Evolutionary conservation across 2,329 filamentous ascomycete species (phyloP).

Genomic region (Fusarium verticillioides): DNA sequence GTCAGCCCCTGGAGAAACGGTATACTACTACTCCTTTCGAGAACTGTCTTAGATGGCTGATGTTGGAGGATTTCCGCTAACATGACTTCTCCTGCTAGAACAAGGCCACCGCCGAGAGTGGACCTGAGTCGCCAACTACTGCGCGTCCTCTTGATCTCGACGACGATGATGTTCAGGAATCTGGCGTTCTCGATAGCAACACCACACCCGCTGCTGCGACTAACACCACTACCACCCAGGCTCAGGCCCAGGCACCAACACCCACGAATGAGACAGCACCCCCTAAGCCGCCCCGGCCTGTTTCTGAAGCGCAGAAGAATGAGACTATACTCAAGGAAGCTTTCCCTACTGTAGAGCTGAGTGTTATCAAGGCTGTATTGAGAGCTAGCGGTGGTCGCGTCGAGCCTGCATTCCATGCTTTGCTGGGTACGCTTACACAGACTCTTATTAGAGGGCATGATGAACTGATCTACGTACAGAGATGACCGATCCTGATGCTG

Average conservation of each 20-base stretch:
- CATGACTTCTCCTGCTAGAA: constrained; percentile 48
- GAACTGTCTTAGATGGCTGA: constrained; percentile 14
- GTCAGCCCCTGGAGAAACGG: constrained; percentile 57
- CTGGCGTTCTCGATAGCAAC: constrained; percentile 58
- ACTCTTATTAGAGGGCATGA: background rate
- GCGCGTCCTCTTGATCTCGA: constrained; percentile 74
- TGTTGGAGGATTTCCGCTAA: constrained; percentile 36
- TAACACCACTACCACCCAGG: constrained; percentile 42
- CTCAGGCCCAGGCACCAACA: constrained; percentile 14
- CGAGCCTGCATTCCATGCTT: constrained; percentile 94
- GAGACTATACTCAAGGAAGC: constrained; percentile 92
- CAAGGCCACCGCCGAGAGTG: constrained; percentile 56
- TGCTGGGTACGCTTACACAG: constrained; percentile 71
- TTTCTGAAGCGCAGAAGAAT: constrained; percentile 84
- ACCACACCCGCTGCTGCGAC: constrained; percentile 42
- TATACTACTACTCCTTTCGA: constrained; percentile 48
- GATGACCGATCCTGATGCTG: constrained; percentile 83
- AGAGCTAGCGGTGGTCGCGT: constrained; percentile 86
- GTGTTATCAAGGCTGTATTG: constrained; percentile 88
- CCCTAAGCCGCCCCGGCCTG: constrained; percentile 85
- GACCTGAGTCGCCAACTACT: constrained; percentile 73
- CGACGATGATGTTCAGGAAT: constrained; percentile 76
- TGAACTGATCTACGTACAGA: constrained; percentile 56
- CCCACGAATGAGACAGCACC: constrained; percentile 64
- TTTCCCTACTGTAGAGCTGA: constrained; percentile 83